Evolutionary conservation across 768 basidiomycete genomes (phyloP), one percentile per base, ranked within the genome.

Genomic region (Lyophyllum semitale): DNA sequence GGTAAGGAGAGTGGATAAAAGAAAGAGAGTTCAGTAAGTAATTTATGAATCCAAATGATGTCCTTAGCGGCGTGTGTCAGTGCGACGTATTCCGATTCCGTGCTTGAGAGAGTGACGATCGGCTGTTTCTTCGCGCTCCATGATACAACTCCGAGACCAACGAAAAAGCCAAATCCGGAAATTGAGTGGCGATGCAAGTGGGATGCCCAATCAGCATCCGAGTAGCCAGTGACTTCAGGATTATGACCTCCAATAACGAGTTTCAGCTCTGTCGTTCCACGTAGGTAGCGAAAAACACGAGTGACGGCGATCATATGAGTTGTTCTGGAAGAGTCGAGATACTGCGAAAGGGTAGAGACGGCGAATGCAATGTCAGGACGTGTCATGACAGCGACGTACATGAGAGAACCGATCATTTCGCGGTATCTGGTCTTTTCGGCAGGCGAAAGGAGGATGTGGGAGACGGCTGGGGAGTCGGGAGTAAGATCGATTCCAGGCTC

Each of bases 11-110:
- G 30, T 30, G 30, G 30, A 30, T 41, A 52, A 38, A 29, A 29
- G 48, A 50, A 52, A 51, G 32, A 64, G 27, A 58, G 58, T 48
- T 68, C 59, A 8, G 57, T 51, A 13, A 62, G 51, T n/a, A 68
- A 55, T 48, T 57, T 58, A 27, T 68, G 61, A 59, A 68, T 54
- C 69, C 71, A 64, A 53, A 60, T 66, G 15, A 62, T 46, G 33
- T 59, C 56, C 22, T 63, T 59, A 1, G 63, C 46, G 2, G 62
- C 57, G 17, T 61, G 54, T 13, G 57, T 58, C 15, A 57, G 56
- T 8, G 63, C 58, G 11, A 65, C 53, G 26, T 63, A 64, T 51
- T 59, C 53, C 4, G 54, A 55, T 38, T 63, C 60, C 11, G 55
- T 57, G 11, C 57, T 63, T 3, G 56, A 65, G 6, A 65, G 58